Evolutionary conservation across 805 yeast genomes (phyloP).

Genomic region (Myxozyma udenii): DNA sequence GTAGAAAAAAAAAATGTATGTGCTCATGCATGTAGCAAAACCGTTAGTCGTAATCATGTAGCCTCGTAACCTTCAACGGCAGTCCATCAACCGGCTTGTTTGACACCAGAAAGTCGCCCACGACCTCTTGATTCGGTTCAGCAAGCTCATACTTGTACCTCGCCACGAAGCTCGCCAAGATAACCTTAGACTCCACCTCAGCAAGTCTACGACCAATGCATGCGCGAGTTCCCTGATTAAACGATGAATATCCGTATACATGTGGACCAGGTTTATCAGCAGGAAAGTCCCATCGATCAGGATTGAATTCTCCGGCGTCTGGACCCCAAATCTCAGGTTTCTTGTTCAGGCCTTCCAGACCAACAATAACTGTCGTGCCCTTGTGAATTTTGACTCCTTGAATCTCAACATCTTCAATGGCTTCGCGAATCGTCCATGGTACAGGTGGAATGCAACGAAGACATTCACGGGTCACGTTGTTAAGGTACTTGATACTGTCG

Average conservation of each 20-base stretch:
- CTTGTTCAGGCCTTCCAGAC: slow-evolving; percentile 11
- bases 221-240: slow-evolving; percentile 23
- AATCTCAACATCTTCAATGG: slow-evolving; percentile 13
- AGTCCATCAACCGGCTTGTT: slow-evolving; percentile 15
- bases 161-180: slow-evolving; percentile 16
- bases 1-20: too few relatives aligned
- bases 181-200: slow-evolving; percentile 18
- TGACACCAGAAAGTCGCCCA: slow-evolving; percentile 11
- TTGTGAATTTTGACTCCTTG: slow-evolving; percentile 7
- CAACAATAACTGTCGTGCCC: slow-evolving; percentile 16
- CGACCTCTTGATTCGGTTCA: slow-evolving; percentile 5
- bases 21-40: too few relatives aligned
- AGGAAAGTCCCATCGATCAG: slow-evolving; percentile 25
- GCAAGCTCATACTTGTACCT: slow-evolving; percentile 14
- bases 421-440: slow-evolving; percentile 21
- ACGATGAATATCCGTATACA: slow-evolving; percentile 18
- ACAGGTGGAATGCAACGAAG: slow-evolving; percentile 18
- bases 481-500: slow-evolving; percentile 5
- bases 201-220: slow-evolving; percentile 25
- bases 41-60: slow-evolving; percentile 8
- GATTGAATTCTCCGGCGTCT: slow-evolving; percentile 21
- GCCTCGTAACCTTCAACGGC: slow-evolving; percentile 22
- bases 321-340: slow-evolving; percentile 23
- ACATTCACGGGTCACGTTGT: slow-evolving; percentile 19
- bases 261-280: not conserved